Percentiles rank a stretch among this genome's conserved stretches.
Evolutionary conservation across 768 basidiomycete genomes (phyloP).

Genomic region (Trametes cingulata): DNA sequence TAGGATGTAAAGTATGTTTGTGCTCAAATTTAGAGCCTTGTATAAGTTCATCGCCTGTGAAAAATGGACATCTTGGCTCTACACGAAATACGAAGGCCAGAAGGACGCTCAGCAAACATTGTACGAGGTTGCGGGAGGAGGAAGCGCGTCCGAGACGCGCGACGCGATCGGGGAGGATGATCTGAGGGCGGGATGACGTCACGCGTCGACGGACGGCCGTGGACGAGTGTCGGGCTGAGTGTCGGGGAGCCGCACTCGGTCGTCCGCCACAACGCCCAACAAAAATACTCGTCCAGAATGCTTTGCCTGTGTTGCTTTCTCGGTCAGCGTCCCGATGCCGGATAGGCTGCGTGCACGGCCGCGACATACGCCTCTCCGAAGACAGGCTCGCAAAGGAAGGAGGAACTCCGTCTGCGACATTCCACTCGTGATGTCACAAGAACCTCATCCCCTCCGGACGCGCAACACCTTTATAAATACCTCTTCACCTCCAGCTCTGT

Average conservation of each 20-base stretch:
- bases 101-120: no score
- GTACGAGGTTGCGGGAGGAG: neutral
- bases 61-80: no score
- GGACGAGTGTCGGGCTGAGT: neutral
- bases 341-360: neutral
- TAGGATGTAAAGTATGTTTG: neutral
- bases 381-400: neutral
- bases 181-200: conserved; percentile 14
- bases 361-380: no score
- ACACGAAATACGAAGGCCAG: no score
- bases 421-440: conserved; percentile 20
- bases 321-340: no score
- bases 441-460: neutral
- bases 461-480: conserved; percentile 1
- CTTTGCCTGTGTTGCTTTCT: neutral
- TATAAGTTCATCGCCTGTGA: no score
- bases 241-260: conserved; percentile 8
- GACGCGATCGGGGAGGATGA: conserved; percentile 1
- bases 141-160: conserved; percentile 6
- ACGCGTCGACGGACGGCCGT: conserved; percentile 16
- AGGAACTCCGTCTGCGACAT: neutral
- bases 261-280: neutral
- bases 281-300: conserved; percentile 2
- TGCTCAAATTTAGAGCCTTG: neutral
- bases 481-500: neutral